Percentiles rank a stretch among this genome's conserved stretches.
Evolutionary conservation across 2,329 filamentous ascomycete species (phyloP).

Genomic region (Arachnopeziza araneosa): DNA sequence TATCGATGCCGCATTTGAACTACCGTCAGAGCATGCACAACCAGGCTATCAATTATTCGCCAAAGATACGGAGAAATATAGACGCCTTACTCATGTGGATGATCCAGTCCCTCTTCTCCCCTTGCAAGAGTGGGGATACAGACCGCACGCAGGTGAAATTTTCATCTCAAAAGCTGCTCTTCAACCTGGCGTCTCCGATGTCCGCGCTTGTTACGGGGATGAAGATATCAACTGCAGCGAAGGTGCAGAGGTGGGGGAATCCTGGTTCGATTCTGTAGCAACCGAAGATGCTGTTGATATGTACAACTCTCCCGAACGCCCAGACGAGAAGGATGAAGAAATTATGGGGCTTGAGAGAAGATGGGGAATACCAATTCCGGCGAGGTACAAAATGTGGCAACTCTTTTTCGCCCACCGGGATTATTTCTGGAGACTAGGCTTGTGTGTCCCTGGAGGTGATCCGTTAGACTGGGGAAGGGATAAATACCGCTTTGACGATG

Average conservation of each 20-base stretch:
- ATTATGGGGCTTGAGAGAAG: constrained; percentile 15
- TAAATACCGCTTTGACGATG: constrained; percentile 31
- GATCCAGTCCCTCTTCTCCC: constrained; percentile 90
- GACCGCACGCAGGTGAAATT: constrained; percentile 79
- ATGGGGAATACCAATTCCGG: constrained; percentile 31
- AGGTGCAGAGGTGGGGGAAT: constrained; percentile 33
- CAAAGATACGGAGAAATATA: constrained; percentile 41
- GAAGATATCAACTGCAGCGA: constrained; percentile 67
- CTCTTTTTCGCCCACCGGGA: constrained; percentile 90
- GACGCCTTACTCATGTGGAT: constrained; percentile 76
- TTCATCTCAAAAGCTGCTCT: constrained; percentile 71
- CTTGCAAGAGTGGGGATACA: constrained; percentile 81
- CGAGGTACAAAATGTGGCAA: constrained; percentile 75
- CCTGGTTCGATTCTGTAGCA: constrained; percentile 7
- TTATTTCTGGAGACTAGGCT: constrained; percentile 90
- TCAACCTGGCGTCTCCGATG: constrained; percentile 61
- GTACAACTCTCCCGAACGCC: background rate
- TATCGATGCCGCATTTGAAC: constrained; percentile 18
- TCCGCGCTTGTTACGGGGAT: constrained; percentile 67
- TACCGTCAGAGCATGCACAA: constrained; percentile 7
- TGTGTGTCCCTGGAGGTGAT: constrained; percentile 80
- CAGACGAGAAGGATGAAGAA: background rate
- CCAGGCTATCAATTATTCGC: background rate
- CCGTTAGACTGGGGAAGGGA: constrained; percentile 60
- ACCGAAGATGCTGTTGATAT: background rate